A percentile compares a stretch with the other conserved stretches of the same genome.
These are phyloP conservation scores for Stylonectria norvegica DNA, from an alignment of 2,329 filamentous ascomycete genomes.

Conservation along the genomic window DNA sequence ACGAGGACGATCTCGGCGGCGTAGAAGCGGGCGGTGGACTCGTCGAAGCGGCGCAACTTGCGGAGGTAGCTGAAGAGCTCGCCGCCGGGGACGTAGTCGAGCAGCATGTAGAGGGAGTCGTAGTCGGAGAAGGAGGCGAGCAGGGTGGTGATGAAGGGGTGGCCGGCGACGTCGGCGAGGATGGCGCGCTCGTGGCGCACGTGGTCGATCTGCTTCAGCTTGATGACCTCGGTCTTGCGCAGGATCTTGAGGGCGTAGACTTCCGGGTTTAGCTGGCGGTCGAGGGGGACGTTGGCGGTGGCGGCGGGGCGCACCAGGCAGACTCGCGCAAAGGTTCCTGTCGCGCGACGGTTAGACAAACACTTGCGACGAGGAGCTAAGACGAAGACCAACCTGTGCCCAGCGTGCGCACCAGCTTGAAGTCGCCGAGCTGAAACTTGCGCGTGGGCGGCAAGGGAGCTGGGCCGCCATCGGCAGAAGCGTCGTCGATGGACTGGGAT, in stretches of 20 bases:
- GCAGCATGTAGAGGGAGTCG: slow-evolving; percentile 77
- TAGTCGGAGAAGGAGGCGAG: slow-evolving; percentile 75
- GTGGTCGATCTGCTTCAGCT: slow-evolving; percentile 82
- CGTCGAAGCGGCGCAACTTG: slow-evolving; percentile 74
- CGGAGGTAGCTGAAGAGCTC: slow-evolving; percentile 83
- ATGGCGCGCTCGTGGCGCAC: slow-evolving; percentile 80
- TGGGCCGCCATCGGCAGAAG: slow-evolving; percentile 1
- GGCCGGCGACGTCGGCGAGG: slow-evolving; percentile 71
- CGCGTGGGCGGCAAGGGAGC: slow-evolving; percentile 27
- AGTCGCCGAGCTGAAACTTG: slow-evolving; percentile 49
- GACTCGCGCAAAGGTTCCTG: slow-evolving; percentile 77
- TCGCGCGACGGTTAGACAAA: slow-evolving; percentile 6
- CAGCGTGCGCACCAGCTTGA: slow-evolving; percentile 70
- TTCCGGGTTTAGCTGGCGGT: slow-evolving; percentile 35
- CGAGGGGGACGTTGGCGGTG: slow-evolving; percentile 40
- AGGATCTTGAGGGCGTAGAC: slow-evolving; percentile 83
- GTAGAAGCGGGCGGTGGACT: slow-evolving; percentile 75
- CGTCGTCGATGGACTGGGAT: slow-evolving; percentile 14
- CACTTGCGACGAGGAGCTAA: background rate
- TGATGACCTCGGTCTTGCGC: slow-evolving; percentile 70
- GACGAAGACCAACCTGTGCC: slow-evolving; percentile 59
- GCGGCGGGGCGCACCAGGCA: slow-evolving; percentile 69
- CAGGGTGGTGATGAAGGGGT: slow-evolving; percentile 80
- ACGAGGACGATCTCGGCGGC: slow-evolving; percentile 80
- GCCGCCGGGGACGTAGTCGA: slow-evolving; percentile 79